Evolutionary conservation across 1,284 basidiomycete genomes (phyloP).

Genomic region (Cystobasidium pallidum): DNA sequence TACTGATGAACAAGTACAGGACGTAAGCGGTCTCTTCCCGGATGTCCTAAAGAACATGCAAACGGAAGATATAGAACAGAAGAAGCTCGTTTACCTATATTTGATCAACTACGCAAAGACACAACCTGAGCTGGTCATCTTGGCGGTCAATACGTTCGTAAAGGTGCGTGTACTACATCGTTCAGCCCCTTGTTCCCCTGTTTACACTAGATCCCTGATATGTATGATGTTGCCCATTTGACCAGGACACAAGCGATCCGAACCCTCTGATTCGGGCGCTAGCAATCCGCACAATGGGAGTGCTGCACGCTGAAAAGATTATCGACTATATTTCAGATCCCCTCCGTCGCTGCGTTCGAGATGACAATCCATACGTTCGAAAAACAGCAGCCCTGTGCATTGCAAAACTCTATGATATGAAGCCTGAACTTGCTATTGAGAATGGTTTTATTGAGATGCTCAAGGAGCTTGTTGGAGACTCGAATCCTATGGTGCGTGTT

Average conservation of each 20-base stretch:
- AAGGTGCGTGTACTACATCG: constrained; percentile 61
- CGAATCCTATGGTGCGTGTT: constrained; percentile 86
- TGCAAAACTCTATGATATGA: constrained; percentile 94
- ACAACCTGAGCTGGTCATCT: constrained; percentile 94
- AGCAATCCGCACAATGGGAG: constrained; percentile 97
- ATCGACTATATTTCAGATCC: constrained; percentile 97
- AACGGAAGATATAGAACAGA: constrained; percentile 90
- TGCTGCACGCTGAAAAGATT: constrained; percentile 95
- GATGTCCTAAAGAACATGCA: constrained; percentile 94
- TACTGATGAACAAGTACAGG: constrained; percentile 55
- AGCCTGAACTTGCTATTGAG: constrained; percentile 90
- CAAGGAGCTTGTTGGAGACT: constrained; percentile 88
- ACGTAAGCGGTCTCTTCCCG: constrained; percentile 93
- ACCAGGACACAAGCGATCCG: constrained; percentile 88
- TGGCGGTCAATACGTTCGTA: constrained; percentile 98
- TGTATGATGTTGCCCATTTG: background rate
- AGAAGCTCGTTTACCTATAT: constrained; percentile 97
- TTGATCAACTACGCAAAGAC: constrained; percentile 99
- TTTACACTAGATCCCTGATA: background rate
- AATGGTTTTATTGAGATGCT: constrained; percentile 90
- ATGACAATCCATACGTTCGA: constrained; percentile 96
- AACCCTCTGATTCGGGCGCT: constrained; percentile 95
- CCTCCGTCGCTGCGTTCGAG: constrained; percentile 82
- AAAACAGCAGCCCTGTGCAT: constrained; percentile 95
- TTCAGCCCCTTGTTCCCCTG: background rate